phyloP scores from a whole-genome alignment of 2,329 filamentous ascomycete species.

The Metarhizium guizhouense region DNA sequence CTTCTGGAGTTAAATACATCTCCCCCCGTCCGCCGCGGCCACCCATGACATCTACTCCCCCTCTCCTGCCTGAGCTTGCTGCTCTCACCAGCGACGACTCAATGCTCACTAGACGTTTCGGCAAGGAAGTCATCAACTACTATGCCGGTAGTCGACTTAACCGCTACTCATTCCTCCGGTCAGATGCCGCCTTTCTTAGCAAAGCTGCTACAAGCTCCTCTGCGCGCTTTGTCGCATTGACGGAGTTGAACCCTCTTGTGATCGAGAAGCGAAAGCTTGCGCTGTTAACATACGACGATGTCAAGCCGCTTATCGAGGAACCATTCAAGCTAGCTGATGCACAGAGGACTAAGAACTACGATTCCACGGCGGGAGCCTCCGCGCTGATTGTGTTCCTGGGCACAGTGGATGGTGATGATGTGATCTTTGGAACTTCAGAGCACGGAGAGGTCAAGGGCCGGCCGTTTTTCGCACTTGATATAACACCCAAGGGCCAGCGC shows the following conservation, averaged over 20 bases:
- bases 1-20: not conserved
- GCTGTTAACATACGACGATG: constrained; percentile 59
- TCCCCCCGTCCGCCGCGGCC: not conserved
- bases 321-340: constrained; percentile 66
- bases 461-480: constrained; percentile 84
- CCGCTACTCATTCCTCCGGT: constrained; percentile 68
- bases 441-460: constrained; percentile 67
- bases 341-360: constrained; percentile 61
- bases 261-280: constrained; percentile 49
- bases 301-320: constrained; percentile 63
- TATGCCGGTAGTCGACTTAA: constrained; percentile 73
- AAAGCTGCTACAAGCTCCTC: constrained; percentile 56
- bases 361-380: constrained; percentile 59
- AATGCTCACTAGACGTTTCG: constrained; percentile 70
- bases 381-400: constrained; percentile 73
- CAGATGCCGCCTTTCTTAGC: constrained; percentile 60
- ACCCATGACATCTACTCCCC: constrained; percentile 20
- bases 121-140: constrained; percentile 75
- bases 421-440: constrained; percentile 16
- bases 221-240: constrained; percentile 68
- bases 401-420: constrained; percentile 53
- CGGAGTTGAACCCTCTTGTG: constrained; percentile 67
- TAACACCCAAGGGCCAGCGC: constrained; percentile 61
- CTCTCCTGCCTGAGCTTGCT: constrained; percentile 34
- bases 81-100: constrained; percentile 41